These are phyloP conservation scores for Skeletonema marinoi DNA, from an alignment of 108 stramenopile species.

Conservation along the genomic window DNA sequence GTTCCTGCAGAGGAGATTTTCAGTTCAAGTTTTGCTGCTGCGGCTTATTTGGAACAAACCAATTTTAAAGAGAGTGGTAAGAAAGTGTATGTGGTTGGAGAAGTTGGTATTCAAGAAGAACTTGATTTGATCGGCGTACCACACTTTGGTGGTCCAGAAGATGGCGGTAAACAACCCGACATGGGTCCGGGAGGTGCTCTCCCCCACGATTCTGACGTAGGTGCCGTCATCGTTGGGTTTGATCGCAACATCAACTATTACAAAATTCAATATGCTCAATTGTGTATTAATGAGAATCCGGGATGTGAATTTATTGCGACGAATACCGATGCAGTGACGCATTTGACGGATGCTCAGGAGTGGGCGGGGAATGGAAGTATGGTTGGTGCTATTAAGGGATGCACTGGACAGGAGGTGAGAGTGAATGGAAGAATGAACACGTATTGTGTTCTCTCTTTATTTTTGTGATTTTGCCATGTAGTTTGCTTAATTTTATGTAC, in stretches of 20 bases:
- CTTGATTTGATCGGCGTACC: conserved; percentile 94
- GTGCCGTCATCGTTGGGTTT: conserved; percentile 95
- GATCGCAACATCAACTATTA: conserved; percentile 97
- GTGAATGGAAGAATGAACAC: neutral
- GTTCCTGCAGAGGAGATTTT: conserved; percentile 95
- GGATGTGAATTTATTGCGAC: conserved; percentile 98
- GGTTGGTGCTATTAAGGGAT: conserved; percentile 96
- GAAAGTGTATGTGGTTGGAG: conserved; percentile 97
- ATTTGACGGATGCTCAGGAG: conserved; percentile 97
- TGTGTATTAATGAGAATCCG: conserved; percentile 94
- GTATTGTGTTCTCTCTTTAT: neutral
- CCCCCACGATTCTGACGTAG: conserved; percentile 90
- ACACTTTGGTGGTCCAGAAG: conserved; percentile 93
- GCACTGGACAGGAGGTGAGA: conserved; percentile 83
- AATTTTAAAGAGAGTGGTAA: conserved; percentile 94
- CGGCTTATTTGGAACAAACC: conserved; percentile 97
- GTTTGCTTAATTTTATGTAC: neutral
- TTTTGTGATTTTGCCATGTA: neutral
- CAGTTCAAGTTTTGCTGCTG: conserved; percentile 93
- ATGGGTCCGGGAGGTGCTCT: conserved; percentile 91
- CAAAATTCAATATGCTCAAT: conserved; percentile 98
- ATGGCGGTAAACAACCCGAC: conserved; percentile 81
- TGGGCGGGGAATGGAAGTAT: conserved; percentile 98
- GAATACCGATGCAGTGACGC: conserved; percentile 97
- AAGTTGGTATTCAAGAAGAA: conserved; percentile 96